These are phyloP conservation scores for Ilex aquifolium DNA, from an alignment of 257 asterid genomes.

Conservation along the genomic window DNA sequence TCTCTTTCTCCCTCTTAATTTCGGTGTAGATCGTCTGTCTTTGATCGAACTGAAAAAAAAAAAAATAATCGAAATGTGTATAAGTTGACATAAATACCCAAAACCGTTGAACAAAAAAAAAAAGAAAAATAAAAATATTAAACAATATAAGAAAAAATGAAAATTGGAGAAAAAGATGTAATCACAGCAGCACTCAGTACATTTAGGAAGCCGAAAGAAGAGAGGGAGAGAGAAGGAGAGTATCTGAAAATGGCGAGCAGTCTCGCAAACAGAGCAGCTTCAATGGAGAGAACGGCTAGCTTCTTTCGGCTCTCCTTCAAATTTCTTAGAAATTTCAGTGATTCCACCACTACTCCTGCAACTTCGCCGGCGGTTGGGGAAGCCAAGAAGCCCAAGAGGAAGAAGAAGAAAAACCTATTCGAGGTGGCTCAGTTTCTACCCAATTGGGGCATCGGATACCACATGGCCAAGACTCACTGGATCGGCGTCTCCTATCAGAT, in stretches of 20 bases:
- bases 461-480: constrained; percentile 95
- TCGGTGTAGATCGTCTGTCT: too few species aligned
- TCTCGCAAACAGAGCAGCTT: constrained; percentile 34
- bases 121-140: too few species aligned
- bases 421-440: constrained; percentile 97
- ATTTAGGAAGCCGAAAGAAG: not conserved
- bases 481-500: constrained; percentile 66
- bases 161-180: too few species aligned
- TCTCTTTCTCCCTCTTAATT: too few species aligned
- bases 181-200: too few species aligned
- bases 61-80: too few species aligned
- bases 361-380: constrained; percentile 18
- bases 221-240: not conserved
- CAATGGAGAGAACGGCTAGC: constrained; percentile 30
- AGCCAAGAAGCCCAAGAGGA: constrained; percentile 44
- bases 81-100: too few species aligned
- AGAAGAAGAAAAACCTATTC: constrained; percentile 86
- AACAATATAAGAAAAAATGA: too few species aligned
- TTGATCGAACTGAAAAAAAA: too few species aligned
- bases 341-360: constrained; percentile 26
- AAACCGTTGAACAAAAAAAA: too few species aligned
- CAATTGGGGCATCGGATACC: constrained; percentile 90
- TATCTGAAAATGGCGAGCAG: constrained; percentile 49
- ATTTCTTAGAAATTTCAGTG: constrained; percentile 44
- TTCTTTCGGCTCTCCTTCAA: constrained; percentile 35